Percentiles rank a stretch among this genome's conserved stretches.
These are phyloP conservation scores for Herpetomonas tarakana DNA, from an alignment of 208 protist species.

Conservation along the genomic window DNA sequence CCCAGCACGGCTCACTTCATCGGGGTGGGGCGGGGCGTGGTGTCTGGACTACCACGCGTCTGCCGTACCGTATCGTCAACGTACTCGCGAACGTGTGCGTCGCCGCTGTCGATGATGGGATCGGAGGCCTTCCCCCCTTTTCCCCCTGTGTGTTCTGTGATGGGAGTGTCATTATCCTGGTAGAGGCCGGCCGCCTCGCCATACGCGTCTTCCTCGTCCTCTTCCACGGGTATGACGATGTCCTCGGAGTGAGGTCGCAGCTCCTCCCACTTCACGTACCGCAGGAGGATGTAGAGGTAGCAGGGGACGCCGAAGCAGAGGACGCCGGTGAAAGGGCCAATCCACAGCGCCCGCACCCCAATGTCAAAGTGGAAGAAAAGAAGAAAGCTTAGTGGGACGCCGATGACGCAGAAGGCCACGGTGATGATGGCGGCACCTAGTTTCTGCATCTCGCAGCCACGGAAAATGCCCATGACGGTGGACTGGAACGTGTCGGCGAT, in stretches of 20 bases:
- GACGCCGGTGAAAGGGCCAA: constrained; percentile 65
- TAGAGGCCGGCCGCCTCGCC: no score
- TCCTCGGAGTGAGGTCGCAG: constrained; percentile 56
- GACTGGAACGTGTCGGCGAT: constrained; percentile 80
- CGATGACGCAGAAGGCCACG: constrained; percentile 57
- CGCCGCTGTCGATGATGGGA: background rate
- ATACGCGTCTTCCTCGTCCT: background rate
- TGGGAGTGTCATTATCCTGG: no score
- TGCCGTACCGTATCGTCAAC: background rate
- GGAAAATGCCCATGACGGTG: constrained; percentile 72
- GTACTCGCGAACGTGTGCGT: background rate
- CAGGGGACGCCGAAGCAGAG: constrained; percentile 33
- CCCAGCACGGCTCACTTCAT: no score
- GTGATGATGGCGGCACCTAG: constrained; percentile 63
- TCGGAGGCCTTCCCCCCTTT: background rate
- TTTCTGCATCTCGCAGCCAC: constrained; percentile 73
- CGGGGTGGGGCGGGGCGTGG: no score
- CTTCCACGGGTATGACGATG: background rate
- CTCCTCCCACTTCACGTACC: constrained; percentile 69
- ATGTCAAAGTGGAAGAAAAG: constrained; percentile 78
- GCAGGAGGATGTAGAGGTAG: constrained; percentile 68
- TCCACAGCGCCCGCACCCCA: constrained; percentile 71
- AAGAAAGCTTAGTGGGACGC: constrained; percentile 58
- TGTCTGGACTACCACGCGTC: background rate
- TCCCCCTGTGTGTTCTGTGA: no score